A percentile compares a stretch with the other conserved stretches of the same genome.
phyloP scores from a whole-genome alignment of 768 basidiomycete species.

The Galerina sulciceps region DNA sequence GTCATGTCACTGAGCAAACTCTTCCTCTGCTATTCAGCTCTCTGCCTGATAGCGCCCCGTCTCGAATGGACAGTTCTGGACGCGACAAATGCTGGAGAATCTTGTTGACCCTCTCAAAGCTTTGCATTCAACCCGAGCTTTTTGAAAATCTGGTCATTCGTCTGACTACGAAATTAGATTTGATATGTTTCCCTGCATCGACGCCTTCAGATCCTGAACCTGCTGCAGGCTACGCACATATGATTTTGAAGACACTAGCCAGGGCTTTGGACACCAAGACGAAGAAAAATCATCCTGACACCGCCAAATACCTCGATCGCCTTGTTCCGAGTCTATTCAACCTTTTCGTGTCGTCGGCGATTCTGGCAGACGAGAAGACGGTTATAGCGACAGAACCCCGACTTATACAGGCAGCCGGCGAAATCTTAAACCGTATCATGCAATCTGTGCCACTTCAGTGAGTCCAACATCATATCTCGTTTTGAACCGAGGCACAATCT shows the following conservation, averaged over 20 bases:
- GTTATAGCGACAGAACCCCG: constrained; percentile 46
- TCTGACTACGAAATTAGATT: constrained; percentile 75
- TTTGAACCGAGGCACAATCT: constrained; percentile 1
- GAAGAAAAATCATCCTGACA: constrained; percentile 63
- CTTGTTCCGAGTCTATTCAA: constrained; percentile 76
- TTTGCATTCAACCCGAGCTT: constrained; percentile 77
- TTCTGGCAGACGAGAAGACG: constrained; percentile 28
- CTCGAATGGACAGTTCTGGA: constrained; percentile 52
- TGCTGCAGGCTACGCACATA: constrained; percentile 82
- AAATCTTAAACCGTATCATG: constrained; percentile 69
- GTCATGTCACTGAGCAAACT: constrained; percentile 71
- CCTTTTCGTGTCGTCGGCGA: constrained; percentile 53
- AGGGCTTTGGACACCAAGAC: constrained; percentile 58
- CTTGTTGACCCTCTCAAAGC: constrained; percentile 66
- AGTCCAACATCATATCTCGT: constrained; percentile 34
- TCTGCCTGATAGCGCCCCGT: constrained; percentile 72
- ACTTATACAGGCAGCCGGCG: constrained; percentile 63
- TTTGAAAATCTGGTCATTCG: constrained; percentile 86
- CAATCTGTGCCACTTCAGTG: constrained; percentile 69
- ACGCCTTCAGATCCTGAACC: constrained; percentile 53
- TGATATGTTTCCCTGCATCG: constrained; percentile 51
- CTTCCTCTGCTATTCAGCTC: constrained; percentile 80
- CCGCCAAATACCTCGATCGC: constrained; percentile 79
- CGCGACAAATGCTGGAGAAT: constrained; percentile 71
- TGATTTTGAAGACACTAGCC: constrained; percentile 73